Evolutionary conservation across 2,329 filamentous ascomycete species (phyloP).

Genomic region (Colletotrichum caudatum): DNA sequence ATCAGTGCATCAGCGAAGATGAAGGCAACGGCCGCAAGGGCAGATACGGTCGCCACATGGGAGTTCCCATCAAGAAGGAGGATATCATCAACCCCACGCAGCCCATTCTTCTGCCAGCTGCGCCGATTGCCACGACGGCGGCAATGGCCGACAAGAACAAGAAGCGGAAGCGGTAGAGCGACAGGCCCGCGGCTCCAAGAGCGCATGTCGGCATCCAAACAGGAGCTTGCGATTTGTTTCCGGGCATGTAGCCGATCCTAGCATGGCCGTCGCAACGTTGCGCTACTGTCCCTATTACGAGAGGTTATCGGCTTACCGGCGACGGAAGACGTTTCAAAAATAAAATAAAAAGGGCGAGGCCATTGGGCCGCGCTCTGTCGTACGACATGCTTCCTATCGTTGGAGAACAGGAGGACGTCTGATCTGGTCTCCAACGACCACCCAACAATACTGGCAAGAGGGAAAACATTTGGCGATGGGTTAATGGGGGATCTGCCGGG

Average conservation of each 20-base stretch:
- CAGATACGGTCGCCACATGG: constrained; percentile 82
- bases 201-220: not conserved
- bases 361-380: constrained; percentile 4
- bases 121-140: constrained; percentile 55
- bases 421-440: constrained; percentile 28
- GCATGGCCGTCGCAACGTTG: not conserved
- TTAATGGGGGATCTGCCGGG: constrained; percentile 37
- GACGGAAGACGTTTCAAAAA: not conserved
- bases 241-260: not conserved
- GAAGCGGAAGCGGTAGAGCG: constrained; percentile 69
- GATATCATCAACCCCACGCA: constrained; percentile 58
- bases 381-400: constrained; percentile 1
- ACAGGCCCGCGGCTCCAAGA: not conserved
- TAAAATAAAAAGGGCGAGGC: not conserved
- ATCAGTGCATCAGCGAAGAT: constrained; percentile 96
- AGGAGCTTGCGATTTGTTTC: not conserved
- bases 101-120: constrained; percentile 56
- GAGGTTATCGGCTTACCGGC: constrained; percentile 13
- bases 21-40: constrained; percentile 98
- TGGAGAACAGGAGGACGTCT: constrained; percentile 16
- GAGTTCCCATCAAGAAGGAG: constrained; percentile 71
- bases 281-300: constrained; percentile 28
- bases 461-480: constrained; percentile 9
- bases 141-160: constrained; percentile 66
- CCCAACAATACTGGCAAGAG: constrained; percentile 32